phyloP scores from a whole-genome alignment of 805 yeast species.

The Ogataea pignaliae region DNA sequence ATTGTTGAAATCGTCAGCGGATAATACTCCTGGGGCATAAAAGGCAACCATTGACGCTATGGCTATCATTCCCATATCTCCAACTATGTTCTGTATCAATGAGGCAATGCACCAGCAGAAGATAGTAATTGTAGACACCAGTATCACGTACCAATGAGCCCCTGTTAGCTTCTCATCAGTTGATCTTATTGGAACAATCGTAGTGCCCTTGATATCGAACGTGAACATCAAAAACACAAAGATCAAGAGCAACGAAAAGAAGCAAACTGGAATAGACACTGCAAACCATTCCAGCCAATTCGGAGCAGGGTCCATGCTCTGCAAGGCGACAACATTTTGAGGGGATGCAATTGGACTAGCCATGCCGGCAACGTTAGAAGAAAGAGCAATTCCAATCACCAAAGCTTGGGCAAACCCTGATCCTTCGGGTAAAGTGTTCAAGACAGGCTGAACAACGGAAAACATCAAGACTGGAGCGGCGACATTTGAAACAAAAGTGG shows the following conservation, averaged over 20 bases:
- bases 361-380: constrained; percentile 95
- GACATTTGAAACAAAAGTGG: constrained; percentile 96
- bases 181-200: constrained; percentile 57
- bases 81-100: constrained; percentile 65
- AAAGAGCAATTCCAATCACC: constrained; percentile 86
- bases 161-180: constrained; percentile 62
- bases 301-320: constrained; percentile 77
- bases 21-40: constrained; percentile 84
- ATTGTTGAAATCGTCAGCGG: constrained; percentile 89
- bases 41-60: constrained; percentile 85
- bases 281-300: constrained; percentile 94
- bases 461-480: constrained; percentile 95
- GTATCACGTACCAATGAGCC: constrained; percentile 70
- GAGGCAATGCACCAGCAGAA: constrained; percentile 87
- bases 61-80: constrained; percentile 97
- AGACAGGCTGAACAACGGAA: constrained; percentile 85
- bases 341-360: constrained; percentile 97
- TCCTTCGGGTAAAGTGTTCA: constrained; percentile 76
- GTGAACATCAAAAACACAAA: constrained; percentile 71
- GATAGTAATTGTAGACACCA: constrained; percentile 69
- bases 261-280: constrained; percentile 76
- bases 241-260: constrained; percentile 55
- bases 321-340: constrained; percentile 88
- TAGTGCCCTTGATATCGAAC: constrained; percentile 43
- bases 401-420: constrained; percentile 78